Conservation (phyloP, 768 basidiomycete genomes). For the Lepiota brunneoincarnata region DNA sequence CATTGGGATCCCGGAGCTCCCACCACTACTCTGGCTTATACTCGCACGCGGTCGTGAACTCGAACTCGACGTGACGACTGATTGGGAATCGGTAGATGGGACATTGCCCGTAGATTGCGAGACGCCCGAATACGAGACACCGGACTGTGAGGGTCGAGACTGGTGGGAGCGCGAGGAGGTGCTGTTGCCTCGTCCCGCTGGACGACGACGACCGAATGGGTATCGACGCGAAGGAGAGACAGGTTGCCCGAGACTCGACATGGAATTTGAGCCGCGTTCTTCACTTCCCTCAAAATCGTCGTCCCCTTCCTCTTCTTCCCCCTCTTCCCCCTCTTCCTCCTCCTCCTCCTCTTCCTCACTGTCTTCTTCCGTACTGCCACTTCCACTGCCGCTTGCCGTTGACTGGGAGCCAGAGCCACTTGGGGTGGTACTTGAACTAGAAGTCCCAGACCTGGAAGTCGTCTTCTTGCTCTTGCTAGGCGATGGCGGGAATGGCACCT, state of each 20-base stretch:
- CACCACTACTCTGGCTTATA: slow-evolving; percentile 28
- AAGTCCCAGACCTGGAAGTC: slow-evolving; percentile 13
- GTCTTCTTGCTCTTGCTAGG: slow-evolving; percentile 31
- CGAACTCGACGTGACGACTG: background rate
- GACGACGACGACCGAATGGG: slow-evolving; percentile 65
- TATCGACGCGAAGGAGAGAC: slow-evolving; percentile 53
- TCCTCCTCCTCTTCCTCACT: slow-evolving; percentile 14
- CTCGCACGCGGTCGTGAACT: slow-evolving; percentile 24
- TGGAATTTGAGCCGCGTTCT: slow-evolving; percentile 67
- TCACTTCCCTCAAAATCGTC: slow-evolving; percentile 39
- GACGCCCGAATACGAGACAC: slow-evolving; percentile 28
- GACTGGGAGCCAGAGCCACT: slow-evolving; percentile 11
- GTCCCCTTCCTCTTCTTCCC: slow-evolving; percentile 30
- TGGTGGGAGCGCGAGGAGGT: slow-evolving; percentile 10
- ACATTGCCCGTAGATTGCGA: slow-evolving; percentile 64
- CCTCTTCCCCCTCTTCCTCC: slow-evolving; percentile 22
- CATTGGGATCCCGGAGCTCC: slow-evolving; percentile 36
- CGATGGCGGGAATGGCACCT: slow-evolving; percentile 75
- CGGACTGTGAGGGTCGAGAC: slow-evolving; percentile 10
- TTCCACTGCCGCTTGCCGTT: slow-evolving; percentile 17
- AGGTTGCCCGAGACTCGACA: slow-evolving; percentile 84
- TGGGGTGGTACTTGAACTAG: background rate
- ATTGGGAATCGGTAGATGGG: slow-evolving; percentile 53
- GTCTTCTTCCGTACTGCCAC: slow-evolving; percentile 17
- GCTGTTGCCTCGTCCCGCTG: slow-evolving; percentile 22